These are phyloP conservation scores for Nitzschia sp. DNA, from an alignment of 108 stramenopile genomes.

Conservation along the genomic window DNA sequence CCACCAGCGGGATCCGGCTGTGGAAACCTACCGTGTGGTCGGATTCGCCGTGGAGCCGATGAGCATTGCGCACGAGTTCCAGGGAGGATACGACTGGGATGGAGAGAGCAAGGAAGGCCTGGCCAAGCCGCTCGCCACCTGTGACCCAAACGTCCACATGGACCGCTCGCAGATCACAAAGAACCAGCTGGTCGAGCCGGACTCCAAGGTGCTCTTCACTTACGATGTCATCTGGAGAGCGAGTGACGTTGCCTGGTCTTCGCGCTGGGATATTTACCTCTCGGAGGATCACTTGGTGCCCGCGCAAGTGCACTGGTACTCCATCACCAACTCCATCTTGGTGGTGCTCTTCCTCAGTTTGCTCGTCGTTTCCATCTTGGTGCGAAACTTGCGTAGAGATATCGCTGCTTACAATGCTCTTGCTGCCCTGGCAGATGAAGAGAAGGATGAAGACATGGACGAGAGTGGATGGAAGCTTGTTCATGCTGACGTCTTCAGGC, in stretches of 20 bases:
- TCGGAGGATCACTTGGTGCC: conserved; percentile 88
- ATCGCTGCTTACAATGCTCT: conserved; percentile 96
- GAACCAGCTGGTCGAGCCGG: conserved; percentile 56
- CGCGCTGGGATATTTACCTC: conserved; percentile 98
- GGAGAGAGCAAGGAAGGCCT: conserved; percentile 58
- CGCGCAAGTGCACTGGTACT: conserved; percentile 97
- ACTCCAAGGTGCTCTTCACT: conserved; percentile 90
- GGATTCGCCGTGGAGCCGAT: conserved; percentile 95
- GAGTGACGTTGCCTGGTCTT: conserved; percentile 92
- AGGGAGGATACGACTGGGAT: conserved; percentile 79
- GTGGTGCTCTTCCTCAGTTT: conserved; percentile 95
- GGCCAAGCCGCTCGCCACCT: conserved; percentile 70
- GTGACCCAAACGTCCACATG: conserved; percentile 46
- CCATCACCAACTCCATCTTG: conserved; percentile 94
- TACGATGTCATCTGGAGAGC: conserved; percentile 96
- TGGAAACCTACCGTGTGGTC: conserved; percentile 91
- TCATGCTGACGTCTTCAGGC: conserved; percentile 99
- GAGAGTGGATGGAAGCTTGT: conserved; percentile 98
- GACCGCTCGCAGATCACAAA: conserved; percentile 36
- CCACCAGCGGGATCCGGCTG: conserved; percentile 76
- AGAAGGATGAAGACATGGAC: conserved; percentile 86
- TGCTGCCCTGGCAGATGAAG: conserved; percentile 88
- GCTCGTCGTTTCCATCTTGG: conserved; percentile 93
- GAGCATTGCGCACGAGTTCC: conserved; percentile 82
- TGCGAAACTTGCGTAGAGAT: conserved; percentile 93